Evolutionary conservation across 345 rosid genomes (phyloP), one percentile per base, ranked within the genome.

Genomic region (Nasturtium officinale): DNA sequence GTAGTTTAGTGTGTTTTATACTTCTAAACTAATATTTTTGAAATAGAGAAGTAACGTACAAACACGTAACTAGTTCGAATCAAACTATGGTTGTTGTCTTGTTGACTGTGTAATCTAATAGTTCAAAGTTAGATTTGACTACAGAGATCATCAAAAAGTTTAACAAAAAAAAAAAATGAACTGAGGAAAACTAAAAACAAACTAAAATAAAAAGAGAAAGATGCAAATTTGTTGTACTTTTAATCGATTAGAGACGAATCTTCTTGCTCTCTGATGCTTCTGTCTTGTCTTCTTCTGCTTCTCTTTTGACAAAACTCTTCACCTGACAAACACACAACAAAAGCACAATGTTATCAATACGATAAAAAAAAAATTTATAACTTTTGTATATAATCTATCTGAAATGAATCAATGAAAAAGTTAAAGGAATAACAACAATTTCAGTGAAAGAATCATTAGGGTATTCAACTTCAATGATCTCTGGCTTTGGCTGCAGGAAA

Each of bases 191-290:
- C 9, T 16, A n/a, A 71, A 71, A 54, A 40, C 5, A 40, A 30
- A 16, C 6, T 7, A 45, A 45, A 43, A 43, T 5, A 45, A 46
- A n/a, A 33, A 17, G 3, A 32, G n/a, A 37, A 52, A 10, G 1
- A 2, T 45, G 60, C 40, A 50, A 71, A 9, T 28, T 55, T 11
- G 51, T 21, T 18, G 18, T 38, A 61, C 38, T 63, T 42, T 51
- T 5, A 17, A 46, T 55, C 15, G 17, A 58, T 66, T 46, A 66
- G 70, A 11, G 59, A 65, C 72, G 72, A 67, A 16, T 66, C 61
- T 66, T 74, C 61, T 74, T 74, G 42, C 40, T 58, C 10, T 20
- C 37, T 37, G 50, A 32, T 16, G 45, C 29, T 66, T 66, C 67
- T 37, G 67, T 58, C 20, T 50, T 38, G 35, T 74, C 60, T 38